These are phyloP conservation scores for Cenchrus americanus DNA, from an alignment of 176 grass and related monocot species.

Conservation along the genomic window DNA sequence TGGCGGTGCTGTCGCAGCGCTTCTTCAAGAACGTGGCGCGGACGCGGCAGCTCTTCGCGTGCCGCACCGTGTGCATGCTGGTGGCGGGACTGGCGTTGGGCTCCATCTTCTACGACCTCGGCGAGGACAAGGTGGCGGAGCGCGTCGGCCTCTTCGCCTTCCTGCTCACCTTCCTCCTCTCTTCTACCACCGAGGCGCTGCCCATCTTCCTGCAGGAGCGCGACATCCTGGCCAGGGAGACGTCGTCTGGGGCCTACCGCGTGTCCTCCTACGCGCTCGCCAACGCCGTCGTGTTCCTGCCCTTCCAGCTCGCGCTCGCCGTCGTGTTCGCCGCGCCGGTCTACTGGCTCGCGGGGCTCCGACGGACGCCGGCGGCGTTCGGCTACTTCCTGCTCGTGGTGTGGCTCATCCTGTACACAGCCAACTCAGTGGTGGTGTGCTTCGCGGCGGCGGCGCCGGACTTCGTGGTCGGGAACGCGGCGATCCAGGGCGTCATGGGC, in stretches of 20 bases:
- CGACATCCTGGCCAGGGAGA: slow-evolving; percentile 40
- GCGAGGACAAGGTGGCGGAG: slow-evolving; percentile 32
- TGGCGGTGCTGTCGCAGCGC: slow-evolving; percentile 17
- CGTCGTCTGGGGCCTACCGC: slow-evolving; percentile 22
- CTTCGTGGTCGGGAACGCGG: slow-evolving; percentile 36
- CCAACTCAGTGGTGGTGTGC: slow-evolving; percentile 33
- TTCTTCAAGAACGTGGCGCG: slow-evolving; percentile 38
- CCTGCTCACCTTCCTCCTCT: slow-evolving; percentile 38
- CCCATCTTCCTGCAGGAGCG: slow-evolving; percentile 46
- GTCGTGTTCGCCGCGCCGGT: slow-evolving; percentile 12
- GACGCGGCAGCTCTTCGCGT: slow-evolving; percentile 28
- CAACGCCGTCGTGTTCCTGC: slow-evolving; percentile 37
- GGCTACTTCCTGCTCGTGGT: slow-evolving; percentile 29
- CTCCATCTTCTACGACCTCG: slow-evolving; percentile 43
- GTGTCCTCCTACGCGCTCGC: slow-evolving; percentile 29
- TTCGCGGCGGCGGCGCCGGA: slow-evolving; percentile 27
- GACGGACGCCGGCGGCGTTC: slow-evolving; percentile 23
- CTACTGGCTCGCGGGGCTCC: slow-evolving; percentile 31
- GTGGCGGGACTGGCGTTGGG: slow-evolving; percentile 26
- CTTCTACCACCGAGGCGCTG: slow-evolving; percentile 36
- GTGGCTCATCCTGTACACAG: slow-evolving; percentile 39
- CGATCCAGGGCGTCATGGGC: slow-evolving; percentile 37
- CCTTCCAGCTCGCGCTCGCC: slow-evolving; percentile 32
- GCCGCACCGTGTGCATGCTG: slow-evolving; percentile 35
- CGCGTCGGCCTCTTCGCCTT: slow-evolving; percentile 40